phyloP scores from a whole-genome alignment of 345 rosid genomes.

The Lumnitzera racemosa region DNA sequence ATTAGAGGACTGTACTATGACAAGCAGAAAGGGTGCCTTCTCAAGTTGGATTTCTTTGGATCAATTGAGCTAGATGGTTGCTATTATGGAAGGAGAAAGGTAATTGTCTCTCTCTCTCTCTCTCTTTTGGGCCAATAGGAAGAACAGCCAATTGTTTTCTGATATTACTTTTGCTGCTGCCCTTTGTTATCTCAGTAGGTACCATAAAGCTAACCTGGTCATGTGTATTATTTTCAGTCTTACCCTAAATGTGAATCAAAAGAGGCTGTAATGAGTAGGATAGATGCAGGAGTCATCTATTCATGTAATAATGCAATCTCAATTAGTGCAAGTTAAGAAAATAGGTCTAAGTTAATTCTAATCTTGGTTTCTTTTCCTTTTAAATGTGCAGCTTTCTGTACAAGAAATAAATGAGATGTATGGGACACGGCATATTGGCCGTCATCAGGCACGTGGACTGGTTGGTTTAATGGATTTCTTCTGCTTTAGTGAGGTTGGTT shows the following conservation, averaged over 20 bases:
- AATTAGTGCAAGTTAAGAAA: no score
- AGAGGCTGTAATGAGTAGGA: background rate
- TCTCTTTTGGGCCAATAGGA: no score
- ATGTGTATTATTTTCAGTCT: background rate
- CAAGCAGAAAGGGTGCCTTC: slow-evolving; percentile 72
- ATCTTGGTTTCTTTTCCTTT: slow-evolving; percentile 4
- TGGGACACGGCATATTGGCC: slow-evolving; percentile 90
- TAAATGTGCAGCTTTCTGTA: slow-evolving; percentile 49
- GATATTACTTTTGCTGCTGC: background rate
- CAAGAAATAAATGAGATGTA: slow-evolving; percentile 59
- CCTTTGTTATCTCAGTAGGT: background rate
- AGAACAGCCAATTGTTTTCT: background rate
- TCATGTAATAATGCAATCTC: no score
- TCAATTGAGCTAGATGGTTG: slow-evolving; percentile 96
- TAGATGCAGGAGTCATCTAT: no score
- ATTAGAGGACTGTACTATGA: slow-evolving; percentile 89
- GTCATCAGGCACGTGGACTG: slow-evolving; percentile 79
- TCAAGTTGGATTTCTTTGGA: slow-evolving; percentile 97
- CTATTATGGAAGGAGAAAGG: slow-evolving; percentile 90
- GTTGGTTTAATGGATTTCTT: slow-evolving; percentile 98
- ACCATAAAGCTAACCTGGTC: background rate
- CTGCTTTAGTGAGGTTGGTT: slow-evolving; percentile 91
- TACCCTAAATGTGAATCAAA: background rate
- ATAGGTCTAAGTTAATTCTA: background rate
- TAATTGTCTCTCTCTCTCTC: background rate